These are phyloP conservation scores for Diaporthe ampelina DNA, from an alignment of 2,329 filamentous ascomycete genomes.

Conservation along the genomic window DNA sequence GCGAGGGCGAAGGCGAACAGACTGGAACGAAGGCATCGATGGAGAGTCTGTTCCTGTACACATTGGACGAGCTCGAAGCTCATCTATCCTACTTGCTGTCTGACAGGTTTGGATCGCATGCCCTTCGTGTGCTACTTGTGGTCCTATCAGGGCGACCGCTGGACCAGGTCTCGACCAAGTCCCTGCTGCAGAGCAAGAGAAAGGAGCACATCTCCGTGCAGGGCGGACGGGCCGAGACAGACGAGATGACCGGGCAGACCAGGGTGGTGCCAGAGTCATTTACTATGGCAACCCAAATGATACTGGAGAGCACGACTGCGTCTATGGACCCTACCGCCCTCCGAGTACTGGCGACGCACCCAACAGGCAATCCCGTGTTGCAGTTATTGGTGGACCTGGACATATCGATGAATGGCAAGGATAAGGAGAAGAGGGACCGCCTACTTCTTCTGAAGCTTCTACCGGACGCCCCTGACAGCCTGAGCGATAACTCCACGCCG, in stretches of 20 bases:
- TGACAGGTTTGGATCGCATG: slow-evolving; percentile 91
- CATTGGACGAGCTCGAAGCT: slow-evolving; percentile 89
- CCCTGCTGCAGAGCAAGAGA: slow-evolving; percentile 89
- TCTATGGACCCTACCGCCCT: slow-evolving; percentile 85
- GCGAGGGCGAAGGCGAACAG: slow-evolving; percentile 56
- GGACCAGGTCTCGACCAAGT: slow-evolving; percentile 76
- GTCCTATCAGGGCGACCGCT: slow-evolving; percentile 88
- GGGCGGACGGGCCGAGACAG: slow-evolving; percentile 62
- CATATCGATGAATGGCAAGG: slow-evolving; percentile 79
- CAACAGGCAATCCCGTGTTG: slow-evolving; percentile 92
- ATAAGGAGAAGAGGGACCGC: slow-evolving; percentile 72
- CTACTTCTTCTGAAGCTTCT: slow-evolving; percentile 78
- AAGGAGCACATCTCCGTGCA: slow-evolving; percentile 85
- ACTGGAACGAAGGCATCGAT: slow-evolving; percentile 70
- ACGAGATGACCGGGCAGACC: slow-evolving; percentile 60
- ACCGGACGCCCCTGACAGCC: slow-evolving; percentile 79
- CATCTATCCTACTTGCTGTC: slow-evolving; percentile 87
- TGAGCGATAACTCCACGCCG: slow-evolving; percentile 79
- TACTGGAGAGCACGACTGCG: slow-evolving; percentile 82
- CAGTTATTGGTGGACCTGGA: slow-evolving; percentile 92
- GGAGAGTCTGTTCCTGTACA: slow-evolving; percentile 87
- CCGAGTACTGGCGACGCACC: slow-evolving; percentile 87
- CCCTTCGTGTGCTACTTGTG: slow-evolving; percentile 86
- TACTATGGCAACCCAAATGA: slow-evolving; percentile 80
- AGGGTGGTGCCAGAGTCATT: slow-evolving; percentile 85